These are phyloP conservation scores for Phytopythium kandeliae DNA, from an alignment of 352 stramenopile genomes.

Conservation along the genomic window DNA sequence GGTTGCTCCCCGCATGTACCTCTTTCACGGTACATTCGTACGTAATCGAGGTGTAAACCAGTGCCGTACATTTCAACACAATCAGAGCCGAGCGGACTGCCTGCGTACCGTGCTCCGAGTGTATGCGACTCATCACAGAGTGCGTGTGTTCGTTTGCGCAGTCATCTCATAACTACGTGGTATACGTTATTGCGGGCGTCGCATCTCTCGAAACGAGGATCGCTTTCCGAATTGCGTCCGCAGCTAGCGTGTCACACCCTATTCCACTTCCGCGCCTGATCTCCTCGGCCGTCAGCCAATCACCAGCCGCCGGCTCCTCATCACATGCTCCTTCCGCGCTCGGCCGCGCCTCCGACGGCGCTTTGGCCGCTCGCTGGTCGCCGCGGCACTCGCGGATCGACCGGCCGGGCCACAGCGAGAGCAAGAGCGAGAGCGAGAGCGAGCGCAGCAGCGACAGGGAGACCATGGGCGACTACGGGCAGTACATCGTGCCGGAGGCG, in stretches of 20 bases:
- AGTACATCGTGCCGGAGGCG: constrained; percentile 76
- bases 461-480: constrained; percentile 81
- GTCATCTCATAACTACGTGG: too few species aligned
- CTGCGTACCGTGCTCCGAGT: background rate
- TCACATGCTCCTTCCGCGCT: background rate
- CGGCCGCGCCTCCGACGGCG: background rate
- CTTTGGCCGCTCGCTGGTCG: background rate
- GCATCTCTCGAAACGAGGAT: too few species aligned
- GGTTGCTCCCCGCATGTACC: too few species aligned
- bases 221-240: too few species aligned
- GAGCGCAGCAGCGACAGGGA: background rate
- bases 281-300: constrained; percentile 4
- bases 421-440: background rate
- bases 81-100: background rate
- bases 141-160: constrained; percentile 2
- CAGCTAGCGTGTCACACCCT: too few species aligned
- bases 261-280: background rate
- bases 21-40: too few species aligned
- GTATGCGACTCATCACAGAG: background rate
- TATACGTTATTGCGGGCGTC: too few species aligned
- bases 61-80: too few species aligned
- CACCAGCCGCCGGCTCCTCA: background rate
- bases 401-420: background rate
- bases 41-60: too few species aligned
- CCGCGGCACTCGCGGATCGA: background rate